Conservation (phyloP, 148 eudicot species). For the Rhododendron kiyosumense region DNA sequence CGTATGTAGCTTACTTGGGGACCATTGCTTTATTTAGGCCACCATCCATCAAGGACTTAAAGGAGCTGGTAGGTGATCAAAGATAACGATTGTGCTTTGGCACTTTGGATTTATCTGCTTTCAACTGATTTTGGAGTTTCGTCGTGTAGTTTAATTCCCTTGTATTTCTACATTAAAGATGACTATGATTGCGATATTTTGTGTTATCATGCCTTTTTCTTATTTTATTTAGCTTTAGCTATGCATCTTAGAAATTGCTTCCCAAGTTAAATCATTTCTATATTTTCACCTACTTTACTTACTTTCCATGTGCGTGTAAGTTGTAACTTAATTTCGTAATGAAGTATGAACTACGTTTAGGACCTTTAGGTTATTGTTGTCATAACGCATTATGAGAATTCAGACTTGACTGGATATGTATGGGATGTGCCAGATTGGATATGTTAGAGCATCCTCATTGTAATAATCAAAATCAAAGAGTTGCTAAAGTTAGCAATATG, state of each 20-base stretch:
- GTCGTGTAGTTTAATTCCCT: background rate
- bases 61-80: background rate
- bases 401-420: background rate
- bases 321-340: background rate
- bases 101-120: background rate
- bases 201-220: background rate
- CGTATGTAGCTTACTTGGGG: background rate
- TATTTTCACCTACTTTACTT: background rate
- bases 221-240: background rate
- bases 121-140: constrained; percentile 1
- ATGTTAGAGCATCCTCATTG: too few species aligned
- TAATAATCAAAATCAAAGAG: too few species aligned
- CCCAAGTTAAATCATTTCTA: background rate
- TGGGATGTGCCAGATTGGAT: background rate
- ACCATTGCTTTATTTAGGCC: background rate
- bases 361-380: background rate
- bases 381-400: background rate
- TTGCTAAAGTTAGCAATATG: too few species aligned
- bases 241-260: background rate
- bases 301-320: background rate
- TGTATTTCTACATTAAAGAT: background rate
- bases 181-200: background rate
- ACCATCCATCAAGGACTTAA: background rate
- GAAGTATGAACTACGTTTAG: background rate
- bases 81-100: background rate